Evolutionary conservation across 495 filamentous ascomycete genomes (phyloP).

Genomic region (Penicillium coprophilum): DNA sequence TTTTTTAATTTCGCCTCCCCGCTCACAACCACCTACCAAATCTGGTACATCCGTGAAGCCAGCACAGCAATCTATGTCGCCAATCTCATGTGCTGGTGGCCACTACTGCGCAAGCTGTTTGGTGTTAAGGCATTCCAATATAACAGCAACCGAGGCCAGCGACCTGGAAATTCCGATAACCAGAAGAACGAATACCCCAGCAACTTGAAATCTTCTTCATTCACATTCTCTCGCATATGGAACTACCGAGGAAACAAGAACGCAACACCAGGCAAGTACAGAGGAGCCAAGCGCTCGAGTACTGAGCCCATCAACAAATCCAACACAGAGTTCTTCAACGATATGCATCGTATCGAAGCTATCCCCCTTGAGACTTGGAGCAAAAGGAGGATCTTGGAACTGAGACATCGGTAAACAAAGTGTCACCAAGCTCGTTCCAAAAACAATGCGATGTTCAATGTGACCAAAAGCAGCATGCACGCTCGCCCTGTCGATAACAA

Average conservation of each 20-base stretch:
- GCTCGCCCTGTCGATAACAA: neutral
- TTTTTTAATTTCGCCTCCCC: constrained; percentile 63
- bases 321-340: constrained; percentile 14
- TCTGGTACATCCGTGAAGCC: constrained; percentile 67
- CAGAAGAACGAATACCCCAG: constrained; percentile 20
- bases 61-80: constrained; percentile 61
- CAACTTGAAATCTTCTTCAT: constrained; percentile 24
- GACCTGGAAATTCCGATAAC: constrained; percentile 16
- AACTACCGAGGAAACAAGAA: constrained; percentile 9
- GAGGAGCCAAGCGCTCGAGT: constrained; percentile 18
- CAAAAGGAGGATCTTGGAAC: neutral
- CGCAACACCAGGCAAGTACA: neutral
- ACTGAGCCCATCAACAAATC: constrained; percentile 25
- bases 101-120: constrained; percentile 55
- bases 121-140: constrained; percentile 35
- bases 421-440: neutral
- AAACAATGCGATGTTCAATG: neutral
- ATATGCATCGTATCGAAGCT: constrained; percentile 14
- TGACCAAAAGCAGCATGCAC: neutral
- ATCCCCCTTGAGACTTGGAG: constrained; percentile 18
- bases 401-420: constrained; percentile 5
- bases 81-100: constrained; percentile 65
- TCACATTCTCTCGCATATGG: constrained; percentile 18
- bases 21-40: constrained; percentile 48
- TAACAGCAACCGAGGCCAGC: constrained; percentile 30